phyloP scores from a whole-genome alignment of 2,329 filamentous ascomycete genomes.

The Paraphaeosphaeria minitans region DNA sequence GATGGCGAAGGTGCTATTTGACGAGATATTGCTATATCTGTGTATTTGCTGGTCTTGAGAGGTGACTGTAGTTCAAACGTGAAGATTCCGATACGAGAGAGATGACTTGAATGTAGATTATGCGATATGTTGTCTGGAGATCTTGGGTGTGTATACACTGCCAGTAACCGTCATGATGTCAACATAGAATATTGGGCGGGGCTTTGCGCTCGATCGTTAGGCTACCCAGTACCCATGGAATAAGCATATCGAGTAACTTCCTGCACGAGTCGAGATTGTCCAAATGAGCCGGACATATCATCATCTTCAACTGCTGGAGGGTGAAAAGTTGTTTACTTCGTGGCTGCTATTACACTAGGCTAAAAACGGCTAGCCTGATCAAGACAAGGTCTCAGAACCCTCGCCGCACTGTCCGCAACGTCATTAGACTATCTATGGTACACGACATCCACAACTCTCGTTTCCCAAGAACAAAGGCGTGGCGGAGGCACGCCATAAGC shows the following conservation, averaged over 20 bases:
- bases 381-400: not conserved
- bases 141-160: not conserved
- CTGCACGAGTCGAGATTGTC: not conserved
- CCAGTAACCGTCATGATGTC: constrained; percentile 4
- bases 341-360: not conserved
- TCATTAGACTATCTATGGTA: no score
- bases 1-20: constrained; percentile 74
- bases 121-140: not conserved
- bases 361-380: not conserved
- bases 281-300: not conserved
- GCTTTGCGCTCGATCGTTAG: not conserved
- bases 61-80: not conserved
- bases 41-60: not conserved
- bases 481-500: constrained; percentile 18
- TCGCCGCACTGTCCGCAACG: not conserved
- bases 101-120: not conserved
- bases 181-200: not conserved
- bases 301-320: not conserved
- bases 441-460: not conserved
- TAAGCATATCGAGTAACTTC: not conserved
- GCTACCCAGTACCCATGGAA: not conserved
- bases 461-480: no score
- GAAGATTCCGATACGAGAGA: not conserved
- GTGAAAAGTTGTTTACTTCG: not conserved
- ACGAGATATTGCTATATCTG: constrained; percentile 26